phyloP scores from a whole-genome alignment of 768 basidiomycete species.

The Boletus rubescentipes region DNA sequence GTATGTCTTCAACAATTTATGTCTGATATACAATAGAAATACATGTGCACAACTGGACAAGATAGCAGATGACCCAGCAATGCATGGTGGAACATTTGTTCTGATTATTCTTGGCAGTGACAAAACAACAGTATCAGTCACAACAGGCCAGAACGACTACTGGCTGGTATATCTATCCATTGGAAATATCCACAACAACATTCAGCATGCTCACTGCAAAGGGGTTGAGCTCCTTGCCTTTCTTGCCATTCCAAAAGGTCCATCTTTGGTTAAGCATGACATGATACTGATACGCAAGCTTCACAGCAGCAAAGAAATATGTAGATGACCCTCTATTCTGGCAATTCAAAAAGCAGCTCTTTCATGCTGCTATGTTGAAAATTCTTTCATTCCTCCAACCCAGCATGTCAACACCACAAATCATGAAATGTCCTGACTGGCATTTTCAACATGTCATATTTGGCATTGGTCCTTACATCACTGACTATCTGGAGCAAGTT shows the following conservation, averaged over 20 bases:
- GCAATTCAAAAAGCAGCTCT: slow-evolving; percentile 33
- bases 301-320: slow-evolving; percentile 8
- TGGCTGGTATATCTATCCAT: slow-evolving; percentile 1
- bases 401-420: slow-evolving; percentile 25
- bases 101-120: not conserved
- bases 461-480: slow-evolving; percentile 39
- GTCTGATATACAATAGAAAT: no score
- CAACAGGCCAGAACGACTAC: not conserved
- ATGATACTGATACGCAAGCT: no score
- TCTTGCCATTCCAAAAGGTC: slow-evolving; percentile 30
- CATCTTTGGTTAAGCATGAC: not conserved
- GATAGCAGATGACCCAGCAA: not conserved
- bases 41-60: no score
- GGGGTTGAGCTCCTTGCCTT: slow-evolving; percentile 21
- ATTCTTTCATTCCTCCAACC: slow-evolving; percentile 1
- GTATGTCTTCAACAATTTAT: not conserved
- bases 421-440: slow-evolving; percentile 21
- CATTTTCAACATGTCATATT: slow-evolving; percentile 20
- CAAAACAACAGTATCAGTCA: not conserved
- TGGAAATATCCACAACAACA: slow-evolving; percentile 1
- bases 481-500: slow-evolving; percentile 41
- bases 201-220: not conserved
- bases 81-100: not conserved
- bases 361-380: slow-evolving; percentile 30
- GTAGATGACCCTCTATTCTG: slow-evolving; percentile 13